phyloP scores from a whole-genome alignment of 768 basidiomycete genomes.

The Suillus americanus region DNA sequence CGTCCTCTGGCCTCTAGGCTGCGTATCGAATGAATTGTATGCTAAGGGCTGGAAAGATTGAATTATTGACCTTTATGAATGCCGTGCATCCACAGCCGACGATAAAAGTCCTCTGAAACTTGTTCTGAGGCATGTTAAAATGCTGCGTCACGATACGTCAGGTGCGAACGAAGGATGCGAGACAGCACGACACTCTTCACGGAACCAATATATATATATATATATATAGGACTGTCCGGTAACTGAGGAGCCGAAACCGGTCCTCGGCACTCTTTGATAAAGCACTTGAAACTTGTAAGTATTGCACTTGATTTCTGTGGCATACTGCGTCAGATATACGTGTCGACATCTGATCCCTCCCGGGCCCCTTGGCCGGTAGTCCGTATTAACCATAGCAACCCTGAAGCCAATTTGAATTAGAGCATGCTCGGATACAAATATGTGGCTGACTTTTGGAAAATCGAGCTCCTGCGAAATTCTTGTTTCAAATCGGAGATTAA shows the following conservation, averaged over 20 bases:
- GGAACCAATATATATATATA: neutral
- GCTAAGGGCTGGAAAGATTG: neutral
- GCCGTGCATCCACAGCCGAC: slow-evolving; percentile 75
- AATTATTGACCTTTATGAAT: slow-evolving; percentile 63
- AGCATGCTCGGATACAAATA: too few relatives aligned
- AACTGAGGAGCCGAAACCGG: neutral
- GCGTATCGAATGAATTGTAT: slow-evolving; percentile 13
- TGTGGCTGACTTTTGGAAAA: too few relatives aligned
- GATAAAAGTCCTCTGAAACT: slow-evolving; percentile 47
- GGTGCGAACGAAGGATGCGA: neutral
- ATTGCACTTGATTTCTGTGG: neutral
- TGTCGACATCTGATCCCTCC: too few relatives aligned
- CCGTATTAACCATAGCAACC: too few relatives aligned
- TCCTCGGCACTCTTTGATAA: neutral
- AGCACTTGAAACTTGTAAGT: neutral
- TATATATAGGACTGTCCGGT: slow-evolving; percentile 1
- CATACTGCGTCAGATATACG: too few relatives aligned
- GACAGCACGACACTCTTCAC: neutral
- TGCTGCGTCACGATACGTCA: neutral
- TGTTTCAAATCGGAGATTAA: too few relatives aligned
- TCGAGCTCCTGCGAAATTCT: too few relatives aligned
- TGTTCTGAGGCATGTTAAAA: slow-evolving; percentile 3
- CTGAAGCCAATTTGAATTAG: too few relatives aligned
- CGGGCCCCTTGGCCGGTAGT: too few relatives aligned
- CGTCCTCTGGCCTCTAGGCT: slow-evolving; percentile 66